Base-by-base conservation (phyloP, 148 eudicot species). In the Amaranthus cruentus region DNA sequence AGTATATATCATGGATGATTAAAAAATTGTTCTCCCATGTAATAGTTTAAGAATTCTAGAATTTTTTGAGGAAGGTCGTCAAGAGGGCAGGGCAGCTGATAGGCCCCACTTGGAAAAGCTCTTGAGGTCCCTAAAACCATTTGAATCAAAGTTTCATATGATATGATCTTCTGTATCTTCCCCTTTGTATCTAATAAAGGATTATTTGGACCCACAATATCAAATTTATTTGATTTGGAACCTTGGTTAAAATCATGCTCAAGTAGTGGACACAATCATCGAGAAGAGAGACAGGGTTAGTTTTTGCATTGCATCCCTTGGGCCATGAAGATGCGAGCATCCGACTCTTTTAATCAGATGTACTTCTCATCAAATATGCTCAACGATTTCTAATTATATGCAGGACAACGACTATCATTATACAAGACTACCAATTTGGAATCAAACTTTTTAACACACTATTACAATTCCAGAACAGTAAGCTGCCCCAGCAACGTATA, bases 161-260 rank as follows among this genome's bases (percentile, higher is more conserved):
- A 47, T 65, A 46, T 15, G 71, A 52, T 68, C 70, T 66, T 58
- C 28, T 44, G 48, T 55, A 47, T 62, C 66, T 55, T 58, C 54
- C 47, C 62, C 56, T 43, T 50, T 66, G 63, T 52, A 74, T 69
- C 74, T 48, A 55, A 28, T 6, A 55, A 63, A 69, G 71, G 74
- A 62, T 59, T 63, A 56, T 55, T 12, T 28, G 71, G 78, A 55
- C 77, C 78, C 78, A 57, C 77, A 49, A 15, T 51, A 59, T 53
- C 21, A 73, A 51, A 62, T 0, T 43, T 46, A 43, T 62, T 47
- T 64, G 42, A 47, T 43, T 55, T 63, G 48, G 42, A 49, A 14
- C 52, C 60, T 62, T 55, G 14, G 57, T 61, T 51, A 78, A 69
- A 63, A 73, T 69, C 81, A 79, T 59, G 69, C 66, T 55, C 66